These are phyloP conservation scores for Neoscytalidium dimidiatum DNA, from an alignment of 2,329 filamentous ascomycete genomes.

Conservation along the genomic window DNA sequence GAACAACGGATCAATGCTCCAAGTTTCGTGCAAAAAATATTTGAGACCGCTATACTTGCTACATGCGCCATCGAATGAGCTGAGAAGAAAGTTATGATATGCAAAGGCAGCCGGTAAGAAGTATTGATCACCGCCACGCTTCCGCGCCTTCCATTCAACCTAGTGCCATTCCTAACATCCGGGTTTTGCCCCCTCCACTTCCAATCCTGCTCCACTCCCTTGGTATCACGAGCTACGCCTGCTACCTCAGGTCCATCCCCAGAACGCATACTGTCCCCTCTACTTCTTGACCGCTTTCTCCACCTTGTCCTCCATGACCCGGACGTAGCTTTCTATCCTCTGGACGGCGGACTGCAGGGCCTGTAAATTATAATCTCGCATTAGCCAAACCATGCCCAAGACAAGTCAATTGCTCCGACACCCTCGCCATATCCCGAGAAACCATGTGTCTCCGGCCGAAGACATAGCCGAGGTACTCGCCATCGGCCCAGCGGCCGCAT, in stretches of 20 bases:
- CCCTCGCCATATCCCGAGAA: not conserved
- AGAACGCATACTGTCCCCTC: not conserved
- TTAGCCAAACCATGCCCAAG: constrained; percentile 16
- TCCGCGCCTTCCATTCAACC: not conserved
- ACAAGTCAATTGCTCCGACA: not conserved
- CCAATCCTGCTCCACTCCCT: not conserved
- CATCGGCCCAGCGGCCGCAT: not conserved
- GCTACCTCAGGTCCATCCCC: not conserved
- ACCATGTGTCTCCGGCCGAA: not conserved
- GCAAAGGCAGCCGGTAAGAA: not conserved
- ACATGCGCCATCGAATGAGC: constrained; percentile 15
- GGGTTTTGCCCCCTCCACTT: not conserved
- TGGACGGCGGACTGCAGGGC: constrained; percentile 85
- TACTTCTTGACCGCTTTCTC: constrained; percentile 40
- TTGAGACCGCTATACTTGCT: constrained; percentile 17
- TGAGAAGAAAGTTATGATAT: constrained; percentile 7
- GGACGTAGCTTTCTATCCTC: constrained; percentile 81
- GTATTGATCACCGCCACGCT: not conserved
- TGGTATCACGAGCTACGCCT: not conserved
- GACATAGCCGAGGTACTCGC: not conserved
- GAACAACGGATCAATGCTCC: not conserved
- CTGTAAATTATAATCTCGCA: constrained; percentile 47
- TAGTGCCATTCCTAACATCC: not conserved
- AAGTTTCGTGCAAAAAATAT: not conserved
- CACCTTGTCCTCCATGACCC: constrained; percentile 78